These are phyloP conservation scores for Solanum ahanhuiri DNA, from an alignment of 257 asterid genomes.

Conservation along the genomic window DNA sequence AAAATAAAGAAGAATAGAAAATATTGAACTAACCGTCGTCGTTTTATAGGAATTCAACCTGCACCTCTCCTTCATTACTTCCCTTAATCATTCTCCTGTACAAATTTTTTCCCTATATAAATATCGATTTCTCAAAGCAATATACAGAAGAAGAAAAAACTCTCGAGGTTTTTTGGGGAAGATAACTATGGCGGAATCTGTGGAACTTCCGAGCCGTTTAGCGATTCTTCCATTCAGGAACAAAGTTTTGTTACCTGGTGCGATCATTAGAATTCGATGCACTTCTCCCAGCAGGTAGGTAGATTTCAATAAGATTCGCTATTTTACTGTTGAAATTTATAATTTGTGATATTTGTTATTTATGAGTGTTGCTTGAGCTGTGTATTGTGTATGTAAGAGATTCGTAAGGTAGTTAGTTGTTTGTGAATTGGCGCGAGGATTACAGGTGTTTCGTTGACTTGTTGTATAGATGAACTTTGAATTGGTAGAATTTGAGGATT, in stretches of 20 bases:
- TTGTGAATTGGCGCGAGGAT: background rate
- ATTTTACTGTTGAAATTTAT: background rate
- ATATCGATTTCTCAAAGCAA: background rate
- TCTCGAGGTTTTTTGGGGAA: background rate
- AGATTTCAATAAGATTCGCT: background rate
- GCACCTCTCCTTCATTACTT: slow-evolving; percentile 2
- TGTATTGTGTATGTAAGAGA: background rate
- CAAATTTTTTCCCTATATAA: background rate
- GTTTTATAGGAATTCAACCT: slow-evolving; percentile 4
- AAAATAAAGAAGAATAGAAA: background rate
- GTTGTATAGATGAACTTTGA: background rate
- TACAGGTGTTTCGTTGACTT: background rate
- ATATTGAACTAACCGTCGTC: slow-evolving; percentile 3
- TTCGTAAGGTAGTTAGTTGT: background rate
- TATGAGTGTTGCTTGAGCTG: background rate
- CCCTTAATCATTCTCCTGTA: background rate
- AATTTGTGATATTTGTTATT: background rate
- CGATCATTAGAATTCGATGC: slow-evolving; percentile 92
- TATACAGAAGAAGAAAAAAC: background rate
- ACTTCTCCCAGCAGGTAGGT: slow-evolving; percentile 88
- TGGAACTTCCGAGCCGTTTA: slow-evolving; percentile 84
- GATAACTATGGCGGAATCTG: slow-evolving; percentile 68
- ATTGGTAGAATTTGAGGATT: background rate
- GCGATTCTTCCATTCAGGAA: slow-evolving; percentile 93
- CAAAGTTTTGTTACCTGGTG: slow-evolving; percentile 93